A percentile compares a stretch with the other conserved stretches of the same genome.
These are phyloP conservation scores for Fraxinus angustifolia DNA, from an alignment of 305 asterid genomes.

Conservation along the genomic window DNA sequence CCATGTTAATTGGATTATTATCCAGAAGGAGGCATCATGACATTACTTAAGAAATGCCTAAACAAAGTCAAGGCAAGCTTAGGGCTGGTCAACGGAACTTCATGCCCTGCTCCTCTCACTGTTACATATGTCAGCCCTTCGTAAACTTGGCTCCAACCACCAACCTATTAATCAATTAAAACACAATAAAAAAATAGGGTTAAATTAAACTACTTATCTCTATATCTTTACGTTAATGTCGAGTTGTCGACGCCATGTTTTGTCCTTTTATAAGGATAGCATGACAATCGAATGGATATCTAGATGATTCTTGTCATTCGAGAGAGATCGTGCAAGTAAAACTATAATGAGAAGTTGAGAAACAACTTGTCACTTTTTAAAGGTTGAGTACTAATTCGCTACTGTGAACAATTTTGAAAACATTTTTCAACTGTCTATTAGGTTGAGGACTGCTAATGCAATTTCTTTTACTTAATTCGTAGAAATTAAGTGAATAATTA, in stretches of 20 bases:
- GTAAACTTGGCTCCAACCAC: conserved; percentile 56
- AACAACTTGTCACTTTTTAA: not conserved
- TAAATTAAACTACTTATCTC: not conserved
- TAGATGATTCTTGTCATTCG: not conserved
- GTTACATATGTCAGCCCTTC: conserved; percentile 51
- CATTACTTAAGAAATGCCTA: conserved; percentile 44
- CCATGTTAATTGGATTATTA: not conserved
- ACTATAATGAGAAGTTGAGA: not conserved
- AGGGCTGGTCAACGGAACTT: conserved; percentile 51
- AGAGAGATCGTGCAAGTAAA: not conserved
- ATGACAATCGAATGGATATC: not conserved
- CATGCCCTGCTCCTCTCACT: conserved; percentile 66
- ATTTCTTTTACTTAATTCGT: not conserved
- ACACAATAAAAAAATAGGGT: not conserved
- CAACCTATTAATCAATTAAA: conserved; percentile 34
- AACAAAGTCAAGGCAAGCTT: conserved; percentile 46
- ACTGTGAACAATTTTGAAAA: not conserved
- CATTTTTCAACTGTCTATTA: not conserved
- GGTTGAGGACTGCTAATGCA: not conserved
- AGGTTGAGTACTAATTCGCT: not conserved
- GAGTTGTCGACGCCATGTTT: not conserved
- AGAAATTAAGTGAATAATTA: not conserved
- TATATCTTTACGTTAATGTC: not conserved
- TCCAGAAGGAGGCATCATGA: conserved; percentile 27
- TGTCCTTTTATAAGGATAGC: not conserved